Base-by-base conservation (phyloP, 305 asterid species). In the Nicotiana rustica region DNA sequence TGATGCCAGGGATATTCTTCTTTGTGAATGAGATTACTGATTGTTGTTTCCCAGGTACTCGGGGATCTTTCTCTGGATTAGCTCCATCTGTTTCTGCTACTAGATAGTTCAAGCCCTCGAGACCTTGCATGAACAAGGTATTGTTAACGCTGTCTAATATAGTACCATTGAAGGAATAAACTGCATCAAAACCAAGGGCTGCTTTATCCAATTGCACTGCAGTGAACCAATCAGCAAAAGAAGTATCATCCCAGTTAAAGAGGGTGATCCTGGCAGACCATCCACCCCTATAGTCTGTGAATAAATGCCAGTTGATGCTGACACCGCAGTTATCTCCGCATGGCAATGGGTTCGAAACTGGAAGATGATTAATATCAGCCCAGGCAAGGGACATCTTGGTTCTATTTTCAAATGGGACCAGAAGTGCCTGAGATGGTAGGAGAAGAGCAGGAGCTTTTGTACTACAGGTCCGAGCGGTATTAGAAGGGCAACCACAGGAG, bases 291-390 rank as follows among this genome's bases (percentile, higher is more conserved):
- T 86, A 93, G 77, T 96, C 99, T 6, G 98, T 89, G 80, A 90
- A 87, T 85, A 96, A 64, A 81, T 96, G 97, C 99, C 99, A 96
- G 86, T 96, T 95, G 77, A 96, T 67, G 88, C 94, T 91, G 19
- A 96, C 98, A 1, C 99, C 99, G 21, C 99, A 96, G 81, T 92
- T 92, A 66, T 96, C 98, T 0, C 93, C 78, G 59, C 99, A 96
- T 0, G 99, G 99, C 60, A 91, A 38, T 0, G 97, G 97, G 84
- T 88, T 92, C 0, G 98, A 86, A 17, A 93, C 87, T 0, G 91
- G 90, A 4, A 92, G 87, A 81, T 86, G 97, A 66, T 95, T 93
- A 76, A 95, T 90, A 3, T 85, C 83, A 10, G 96, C 98, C 98
- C 98, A 96, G 3, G 99, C 98, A 7, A 81, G 83, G 13, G 98